Base-by-base conservation (phyloP, 1,284 basidiomycete genomes). In the Malassezia restricta region DNA sequence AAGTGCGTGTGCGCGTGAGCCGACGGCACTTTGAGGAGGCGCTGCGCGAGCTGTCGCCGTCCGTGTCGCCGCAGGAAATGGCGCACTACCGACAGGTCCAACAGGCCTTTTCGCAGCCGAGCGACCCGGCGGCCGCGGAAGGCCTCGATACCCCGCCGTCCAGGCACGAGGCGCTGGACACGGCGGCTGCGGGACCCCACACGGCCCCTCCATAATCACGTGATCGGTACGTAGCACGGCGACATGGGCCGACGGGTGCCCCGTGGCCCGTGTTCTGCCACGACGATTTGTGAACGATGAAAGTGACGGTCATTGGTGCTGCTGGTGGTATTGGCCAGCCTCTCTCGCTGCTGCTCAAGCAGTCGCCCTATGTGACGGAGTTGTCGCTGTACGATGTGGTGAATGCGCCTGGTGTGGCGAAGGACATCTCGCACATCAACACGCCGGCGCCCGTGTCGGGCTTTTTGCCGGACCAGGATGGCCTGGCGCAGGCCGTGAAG, bases 351-450 rank as follows among this genome's bases (percentile, higher is more conserved):
- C 79, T 95, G 49, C 81, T 94, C 74, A 95, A 95, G 79, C 76
- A 79, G 59, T 86, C 89, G 77, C 80, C 85, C 32, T 77, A 82
- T 58, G 79, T 96, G 71, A 70, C 67, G 33, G 73, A 74, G 80
- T 83, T 98, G 56, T 79, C 82, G 49, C 82, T 96, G 59, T 96
- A 82, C 76, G 94, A 98, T 87, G 91, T 98, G 76, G 68, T 71
- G 60, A 70, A 69, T 57, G 87, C 91, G 12, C 89, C 90, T 42
- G 92, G 94, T 76, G 91, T 98, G 63, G 89, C 89, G 51, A 87
- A 83, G 62, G 90, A 96, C 78, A 79, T 95, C 58, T 86, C 85
- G 58, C 90, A 95, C 76, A 88, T 94, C 74, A 78, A 79, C 76
- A 76, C 76, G 7, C 67, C 75, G 24, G 68, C 74, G 20, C 61